Conservation (phyloP, 148 eudicot genomes). For the Rhododendron simsii region DNA sequence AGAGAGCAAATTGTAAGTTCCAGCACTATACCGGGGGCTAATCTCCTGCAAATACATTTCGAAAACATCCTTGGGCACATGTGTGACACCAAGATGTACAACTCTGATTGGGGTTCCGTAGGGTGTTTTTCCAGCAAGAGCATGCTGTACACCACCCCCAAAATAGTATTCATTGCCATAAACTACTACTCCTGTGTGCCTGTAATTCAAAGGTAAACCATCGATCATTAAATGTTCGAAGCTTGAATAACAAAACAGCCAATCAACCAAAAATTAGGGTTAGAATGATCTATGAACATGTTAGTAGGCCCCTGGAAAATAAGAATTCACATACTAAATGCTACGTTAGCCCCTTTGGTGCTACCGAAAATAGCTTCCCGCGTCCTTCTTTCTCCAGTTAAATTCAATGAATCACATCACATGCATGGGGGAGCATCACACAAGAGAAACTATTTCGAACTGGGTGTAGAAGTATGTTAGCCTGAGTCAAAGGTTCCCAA, state of each 20-base stretch:
- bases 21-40: conserved; percentile 83
- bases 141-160: conserved; percentile 89
- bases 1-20: conserved; percentile 76
- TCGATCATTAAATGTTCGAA: not conserved
- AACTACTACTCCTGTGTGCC: conserved; percentile 97
- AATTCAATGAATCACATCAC: not conserved
- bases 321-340: not conserved
- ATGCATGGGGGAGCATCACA: not conserved
- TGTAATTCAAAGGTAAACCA: conserved; percentile 11
- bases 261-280: not conserved
- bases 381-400: not conserved
- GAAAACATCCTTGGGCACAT: conserved; percentile 85
- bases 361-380: not conserved
- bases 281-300: not conserved
- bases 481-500: not conserved
- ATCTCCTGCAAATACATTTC: conserved; percentile 87
- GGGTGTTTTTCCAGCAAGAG: conserved; percentile 60
- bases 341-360: not conserved
- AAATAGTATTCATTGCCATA: conserved; percentile 90
- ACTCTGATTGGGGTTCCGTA: conserved; percentile 81
- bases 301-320: not conserved
- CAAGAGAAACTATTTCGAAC: not conserved
- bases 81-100: conserved; percentile 80
- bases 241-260: not conserved
- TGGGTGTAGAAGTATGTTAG: not conserved